A percentile compares a stretch with the other conserved stretches of the same genome.
Conservation (phyloP, 495 filamentous ascomycete genomes). For the Podospora tetraspora region DNA sequence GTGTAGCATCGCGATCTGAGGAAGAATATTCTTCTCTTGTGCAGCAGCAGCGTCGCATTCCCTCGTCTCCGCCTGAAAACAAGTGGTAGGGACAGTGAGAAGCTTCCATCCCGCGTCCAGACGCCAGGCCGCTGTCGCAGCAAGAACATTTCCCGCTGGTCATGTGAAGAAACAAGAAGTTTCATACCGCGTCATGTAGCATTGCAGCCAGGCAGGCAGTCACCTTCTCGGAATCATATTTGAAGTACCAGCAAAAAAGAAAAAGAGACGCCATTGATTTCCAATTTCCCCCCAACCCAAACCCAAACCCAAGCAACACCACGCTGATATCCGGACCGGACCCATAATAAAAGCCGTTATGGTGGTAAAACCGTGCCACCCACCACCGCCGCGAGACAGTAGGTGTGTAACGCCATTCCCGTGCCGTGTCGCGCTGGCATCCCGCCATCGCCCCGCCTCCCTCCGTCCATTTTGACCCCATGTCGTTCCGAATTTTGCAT, state of each 20-base stretch:
- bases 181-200: not conserved
- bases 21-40: not conserved
- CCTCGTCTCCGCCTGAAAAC: not conserved
- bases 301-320: not conserved
- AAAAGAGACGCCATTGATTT: not conserved
- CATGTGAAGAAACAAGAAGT: not conserved
- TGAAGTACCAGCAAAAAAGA: not conserved
- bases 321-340: not conserved
- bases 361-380: conserved; percentile 12
- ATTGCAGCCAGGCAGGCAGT: not conserved
- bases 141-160: not conserved
- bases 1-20: not conserved
- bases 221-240: not conserved
- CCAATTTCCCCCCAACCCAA: not conserved
- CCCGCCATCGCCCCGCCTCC: conserved; percentile 15
- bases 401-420: conserved; percentile 3
- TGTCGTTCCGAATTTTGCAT: conserved; percentile 19
- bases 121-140: not conserved
- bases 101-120: not conserved
- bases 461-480: conserved; percentile 12
- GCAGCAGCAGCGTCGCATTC: not conserved
- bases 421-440: not conserved
- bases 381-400: conserved; percentile 11
- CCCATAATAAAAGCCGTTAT: conserved; percentile 3
- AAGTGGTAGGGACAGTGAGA: too few species aligned